Evolutionary conservation across 768 basidiomycete species (phyloP), one percentile per base, ranked within the genome.

Genomic region (Leccinum barrowsii): DNA sequence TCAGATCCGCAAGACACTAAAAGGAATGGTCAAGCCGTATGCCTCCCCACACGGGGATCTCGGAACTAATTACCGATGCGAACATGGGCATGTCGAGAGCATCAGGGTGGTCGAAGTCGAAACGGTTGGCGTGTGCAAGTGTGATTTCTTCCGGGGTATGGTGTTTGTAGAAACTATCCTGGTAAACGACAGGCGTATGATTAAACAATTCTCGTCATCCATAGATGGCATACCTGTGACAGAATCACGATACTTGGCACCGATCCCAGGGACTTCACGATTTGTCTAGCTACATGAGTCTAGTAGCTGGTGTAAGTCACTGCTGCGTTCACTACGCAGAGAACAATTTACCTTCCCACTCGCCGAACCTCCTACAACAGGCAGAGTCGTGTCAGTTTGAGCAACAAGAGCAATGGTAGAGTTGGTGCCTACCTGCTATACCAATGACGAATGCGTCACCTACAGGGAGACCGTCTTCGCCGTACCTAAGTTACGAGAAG

Each of bases 91-190:
- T 90, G 73, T 99, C 96, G 52, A 98, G 88, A 4, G 94, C 87
- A 72, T 91, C 85, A 11, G 96, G 96, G 65, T 94, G 92, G 67
- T 99, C 96, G 62, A 95, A 89, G 67, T 95, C 92, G 59, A 87
- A 80, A 52, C 83, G 75, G 65, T 87, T 95, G 17, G 84, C 82
- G 70, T 93, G 89, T 0, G 96, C 96, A n/a, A 90, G 78, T 6
- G 77, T 81, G 19, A 93, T 78, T 73, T 98, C 88, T 64, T 95
- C 92, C 2, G 83, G 80, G 4, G 80, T 81, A 65, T 93, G 90
- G 49, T 75, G 75, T 66, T 88, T 92, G 76, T 99, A 99, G 75
- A 98, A 99, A 69, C 91, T 92, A 72, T 98, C 95, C 90, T 94
- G 73, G 50, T 58, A 19, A 49, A 35, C 3, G 21, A 50, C 44